A percentile compares a stretch with the other conserved stretches of the same genome.
phyloP scores from a whole-genome alignment of 2,329 filamentous ascomycete species.

The Onygena corvina region DNA sequence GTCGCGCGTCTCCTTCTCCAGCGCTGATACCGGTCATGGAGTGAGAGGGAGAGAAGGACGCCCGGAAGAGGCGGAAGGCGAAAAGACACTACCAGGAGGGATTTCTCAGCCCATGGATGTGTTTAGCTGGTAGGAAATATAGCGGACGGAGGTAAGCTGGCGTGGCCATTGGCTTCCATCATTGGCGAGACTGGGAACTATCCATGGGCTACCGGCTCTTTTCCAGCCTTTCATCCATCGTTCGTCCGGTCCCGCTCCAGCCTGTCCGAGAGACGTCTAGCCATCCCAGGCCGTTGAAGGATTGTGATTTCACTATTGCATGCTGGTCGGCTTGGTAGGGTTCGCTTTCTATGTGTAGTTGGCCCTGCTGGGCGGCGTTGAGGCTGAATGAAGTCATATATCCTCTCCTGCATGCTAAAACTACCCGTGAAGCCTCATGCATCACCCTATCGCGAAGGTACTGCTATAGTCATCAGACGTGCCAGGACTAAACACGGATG shows the following conservation, averaged over 20 bases:
- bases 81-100: neutral
- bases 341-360: no score
- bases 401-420: no score
- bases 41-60: no score
- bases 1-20: neutral
- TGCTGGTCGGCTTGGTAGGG: no score
- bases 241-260: slow-evolving; percentile 5
- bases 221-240: neutral
- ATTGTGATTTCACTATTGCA: neutral
- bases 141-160: neutral
- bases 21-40: neutral
- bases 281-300: neutral
- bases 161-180: neutral
- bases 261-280: neutral
- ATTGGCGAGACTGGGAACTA: neutral
- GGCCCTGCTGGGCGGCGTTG: no score
- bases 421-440: no score
- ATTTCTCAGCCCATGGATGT: neutral
- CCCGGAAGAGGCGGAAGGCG: neutral
- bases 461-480: no score
- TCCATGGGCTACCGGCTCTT: neutral
- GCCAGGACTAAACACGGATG: no score
- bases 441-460: no score
- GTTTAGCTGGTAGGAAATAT: neutral
- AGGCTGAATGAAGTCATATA: no score